A percentile compares a stretch with the other conserved stretches of the same genome.
Conservation (phyloP, 495 filamentous ascomycete species). For the Choiromyces venosus region DNA sequence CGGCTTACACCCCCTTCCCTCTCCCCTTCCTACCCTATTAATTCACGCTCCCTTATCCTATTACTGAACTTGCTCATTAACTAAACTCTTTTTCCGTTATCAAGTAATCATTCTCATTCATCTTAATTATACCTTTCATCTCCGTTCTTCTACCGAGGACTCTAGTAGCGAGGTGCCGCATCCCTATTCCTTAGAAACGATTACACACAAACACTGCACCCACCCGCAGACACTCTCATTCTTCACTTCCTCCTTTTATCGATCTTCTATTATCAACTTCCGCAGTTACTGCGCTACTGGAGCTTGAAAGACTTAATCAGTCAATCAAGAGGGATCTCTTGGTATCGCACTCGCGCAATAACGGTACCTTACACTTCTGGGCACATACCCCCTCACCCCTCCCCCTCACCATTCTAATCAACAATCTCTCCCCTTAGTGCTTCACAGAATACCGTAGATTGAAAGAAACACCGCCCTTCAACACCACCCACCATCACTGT, state of each 20-base stretch:
- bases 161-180: neutral
- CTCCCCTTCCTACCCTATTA: too few relatives aligned
- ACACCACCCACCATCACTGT: neutral
- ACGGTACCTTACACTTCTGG: neutral
- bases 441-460: neutral
- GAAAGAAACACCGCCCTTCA: neutral
- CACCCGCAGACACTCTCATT: neutral
- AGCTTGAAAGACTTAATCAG: neutral
- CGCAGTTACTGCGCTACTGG: neutral
- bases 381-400: slow-evolving; percentile 1
- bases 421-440: neutral
- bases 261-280: neutral
- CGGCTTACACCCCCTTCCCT: neutral
- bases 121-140: neutral
- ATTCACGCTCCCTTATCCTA: neutral
- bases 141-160: neutral
- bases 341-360: neutral
- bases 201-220: neutral
- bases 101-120: neutral
- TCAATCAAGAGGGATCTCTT: neutral
- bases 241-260: neutral
- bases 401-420: neutral
- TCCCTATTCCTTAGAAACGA: neutral
- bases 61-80: neutral
- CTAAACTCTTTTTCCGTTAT: neutral